Evolutionary conservation across 2,329 filamentous ascomycete genomes (phyloP), one percentile per base, ranked within the genome.

Genomic region (Fusarium agapanthi): DNA sequence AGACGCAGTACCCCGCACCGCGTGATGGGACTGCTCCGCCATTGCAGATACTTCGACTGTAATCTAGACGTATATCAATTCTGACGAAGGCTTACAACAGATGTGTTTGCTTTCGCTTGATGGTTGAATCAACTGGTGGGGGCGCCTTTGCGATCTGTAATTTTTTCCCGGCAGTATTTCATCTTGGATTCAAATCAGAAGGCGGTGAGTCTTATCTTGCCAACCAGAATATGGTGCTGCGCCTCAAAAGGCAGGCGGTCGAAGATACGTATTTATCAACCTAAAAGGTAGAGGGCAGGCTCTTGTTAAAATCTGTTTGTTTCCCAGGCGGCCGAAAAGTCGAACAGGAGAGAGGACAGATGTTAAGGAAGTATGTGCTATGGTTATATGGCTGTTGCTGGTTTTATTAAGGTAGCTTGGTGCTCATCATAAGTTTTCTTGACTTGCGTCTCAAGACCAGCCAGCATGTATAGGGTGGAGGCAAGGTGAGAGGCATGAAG

Each of bases 11-110:
- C 72, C 77, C 44, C 82, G 81, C 54, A 73, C 70, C 48, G 76
- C 72, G 32, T 80, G 79, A 44, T 79, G 75, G 41, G 75, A 64
- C 58, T 78, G 77, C 5, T 81, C 80, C 7, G 76, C 70, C 81
- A 83, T 83, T 60, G 24, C 61, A n/a, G 57, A 7, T 56, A 57
- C 38, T 50, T 20, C 41, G 26, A 43, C 58, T 45, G n/a, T 7
- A 14, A 38, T 65, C 45, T 37, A 58, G 58, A 59, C 65, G 45
- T 40, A 47, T 44, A 45, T 51, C 28, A 59, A 77, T 56, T 50
- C 16, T 35, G 45, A 44, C 37, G 55, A 56, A 51, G 56, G 45
- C 62, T 56, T 64, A 61, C 70, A 58, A 63, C 60, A 64, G 61
- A 34, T 62, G 37, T 70, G 61, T 71, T 72, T 67, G 61, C 69